Evolutionary conservation across 768 basidiomycete genomes (phyloP).

Genomic region (Xerocomus potaroensis): DNA sequence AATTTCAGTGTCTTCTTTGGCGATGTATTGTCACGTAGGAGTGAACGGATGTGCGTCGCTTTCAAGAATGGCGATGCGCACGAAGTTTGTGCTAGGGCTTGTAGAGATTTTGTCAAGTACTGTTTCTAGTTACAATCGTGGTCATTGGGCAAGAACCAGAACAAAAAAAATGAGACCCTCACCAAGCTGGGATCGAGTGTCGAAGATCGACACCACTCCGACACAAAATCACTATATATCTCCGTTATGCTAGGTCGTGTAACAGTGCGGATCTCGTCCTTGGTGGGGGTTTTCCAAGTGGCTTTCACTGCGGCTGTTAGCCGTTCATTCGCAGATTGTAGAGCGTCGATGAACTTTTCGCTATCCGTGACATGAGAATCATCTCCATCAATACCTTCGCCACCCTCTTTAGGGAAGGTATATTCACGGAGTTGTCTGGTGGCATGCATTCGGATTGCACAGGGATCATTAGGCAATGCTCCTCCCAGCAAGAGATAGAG

Average conservation of each 20-base stretch:
- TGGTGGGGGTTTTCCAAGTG: slow-evolving; percentile 12
- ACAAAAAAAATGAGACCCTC: too few species aligned
- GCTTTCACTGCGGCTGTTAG: slow-evolving; percentile 27
- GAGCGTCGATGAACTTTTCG: slow-evolving; percentile 26
- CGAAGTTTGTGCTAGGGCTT: slow-evolving; percentile 28
- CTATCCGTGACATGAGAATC: slow-evolving; percentile 8
- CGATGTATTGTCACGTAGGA: slow-evolving; percentile 23
- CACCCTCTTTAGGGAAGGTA: slow-evolving; percentile 24
- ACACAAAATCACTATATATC: slow-evolving; percentile 43
- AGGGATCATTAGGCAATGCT: slow-evolving; percentile 35
- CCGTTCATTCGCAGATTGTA: slow-evolving; percentile 31
- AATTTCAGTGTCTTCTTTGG: slow-evolving; percentile 35
- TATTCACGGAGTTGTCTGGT: slow-evolving; percentile 32
- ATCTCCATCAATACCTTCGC: slow-evolving; percentile 4
- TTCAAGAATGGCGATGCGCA: slow-evolving; percentile 29
- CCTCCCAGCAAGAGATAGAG: slow-evolving; percentile 39
- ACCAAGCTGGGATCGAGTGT: slow-evolving; percentile 31
- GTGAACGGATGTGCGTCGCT: slow-evolving; percentile 34
- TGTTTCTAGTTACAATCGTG: slow-evolving; percentile 37
- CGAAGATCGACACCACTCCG: slow-evolving; percentile 41
- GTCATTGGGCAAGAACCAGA: not conserved
- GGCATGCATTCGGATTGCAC: slow-evolving; percentile 37
- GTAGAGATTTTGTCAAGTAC: slow-evolving; percentile 50
- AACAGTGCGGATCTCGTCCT: slow-evolving; percentile 10
- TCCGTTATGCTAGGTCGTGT: slow-evolving; percentile 29